phyloP scores from a whole-genome alignment of 345 rosid genomes.

The Populus davidiana region DNA sequence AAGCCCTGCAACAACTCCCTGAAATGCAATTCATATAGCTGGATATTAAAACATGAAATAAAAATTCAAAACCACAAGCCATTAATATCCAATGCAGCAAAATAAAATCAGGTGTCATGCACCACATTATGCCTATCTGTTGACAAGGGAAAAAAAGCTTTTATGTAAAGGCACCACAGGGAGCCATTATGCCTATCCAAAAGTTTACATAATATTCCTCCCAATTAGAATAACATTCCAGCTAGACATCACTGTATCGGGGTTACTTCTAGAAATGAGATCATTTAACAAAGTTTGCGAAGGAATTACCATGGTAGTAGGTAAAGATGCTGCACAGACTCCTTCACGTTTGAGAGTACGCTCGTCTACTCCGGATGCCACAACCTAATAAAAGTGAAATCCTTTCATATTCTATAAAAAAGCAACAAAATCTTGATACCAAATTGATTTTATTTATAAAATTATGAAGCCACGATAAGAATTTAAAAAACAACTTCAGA shows the following conservation, averaged over 20 bases:
- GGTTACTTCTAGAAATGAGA: neutral
- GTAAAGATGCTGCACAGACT: slow-evolving; percentile 95
- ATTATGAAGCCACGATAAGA: neutral
- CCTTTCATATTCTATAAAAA: neutral
- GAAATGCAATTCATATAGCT: slow-evolving; percentile 24
- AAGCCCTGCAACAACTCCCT: slow-evolving; percentile 97
- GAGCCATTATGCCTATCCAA: neutral
- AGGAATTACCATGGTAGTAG: slow-evolving; percentile 75
- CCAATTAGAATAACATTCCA: neutral
- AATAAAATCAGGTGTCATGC: neutral
- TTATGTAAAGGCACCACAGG: too few species aligned
- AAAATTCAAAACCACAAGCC: neutral
- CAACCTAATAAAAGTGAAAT: slow-evolving; percentile 50
- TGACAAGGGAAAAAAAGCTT: neutral
- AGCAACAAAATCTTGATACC: neutral
- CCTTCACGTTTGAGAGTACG: slow-evolving; percentile 93
- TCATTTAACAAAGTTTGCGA: neutral
- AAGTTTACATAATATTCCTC: neutral
- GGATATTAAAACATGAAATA: neutral
- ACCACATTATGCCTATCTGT: neutral
- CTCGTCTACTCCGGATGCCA: slow-evolving; percentile 97
- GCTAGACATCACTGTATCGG: neutral
- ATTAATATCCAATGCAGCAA: neutral
- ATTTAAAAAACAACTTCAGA: neutral
- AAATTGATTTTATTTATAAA: neutral